These are phyloP conservation scores for Starmera stellimalicola DNA, from an alignment of 1,139 yeast genomes.

Conservation along the genomic window DNA sequence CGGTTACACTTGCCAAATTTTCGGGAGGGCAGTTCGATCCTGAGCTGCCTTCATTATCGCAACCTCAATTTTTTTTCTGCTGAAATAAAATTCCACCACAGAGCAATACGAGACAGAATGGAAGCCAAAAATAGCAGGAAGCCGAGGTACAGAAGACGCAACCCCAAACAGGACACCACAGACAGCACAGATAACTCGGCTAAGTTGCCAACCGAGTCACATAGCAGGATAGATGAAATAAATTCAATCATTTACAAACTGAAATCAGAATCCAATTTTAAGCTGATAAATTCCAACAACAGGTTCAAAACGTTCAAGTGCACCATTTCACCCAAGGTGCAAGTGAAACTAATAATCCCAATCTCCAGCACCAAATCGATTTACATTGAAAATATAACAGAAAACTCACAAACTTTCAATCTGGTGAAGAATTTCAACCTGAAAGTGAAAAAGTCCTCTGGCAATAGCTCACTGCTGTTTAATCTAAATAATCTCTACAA, in stretches of 20 bases:
- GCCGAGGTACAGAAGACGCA: too few relatives aligned
- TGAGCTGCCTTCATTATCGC: too few relatives aligned
- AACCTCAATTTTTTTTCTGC: too few relatives aligned
- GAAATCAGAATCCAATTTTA: constrained; percentile 2
- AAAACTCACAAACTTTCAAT: neutral
- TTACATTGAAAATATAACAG: constrained; percentile 1
- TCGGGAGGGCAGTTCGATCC: too few relatives aligned
- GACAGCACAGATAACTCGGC: too few relatives aligned
- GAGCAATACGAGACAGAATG: too few relatives aligned
- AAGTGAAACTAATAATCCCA: constrained; percentile 12
- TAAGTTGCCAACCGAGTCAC: too few relatives aligned
- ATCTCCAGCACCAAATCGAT: constrained; percentile 6
- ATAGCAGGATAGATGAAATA: constrained; percentile 1
- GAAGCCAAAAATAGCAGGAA: too few relatives aligned
- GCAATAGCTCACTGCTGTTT: constrained; percentile 7
- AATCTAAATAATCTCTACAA: constrained; percentile 13
- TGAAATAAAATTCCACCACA: too few relatives aligned
- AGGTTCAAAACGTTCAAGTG: constrained; percentile 11
- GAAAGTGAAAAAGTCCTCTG: constrained; percentile 1
- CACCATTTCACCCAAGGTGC: neutral
- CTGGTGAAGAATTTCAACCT: constrained; percentile 4
- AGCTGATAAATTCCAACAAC: constrained; percentile 11
- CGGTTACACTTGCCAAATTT: too few relatives aligned
- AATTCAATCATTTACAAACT: constrained; percentile 1
- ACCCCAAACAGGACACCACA: too few relatives aligned